phyloP scores from a whole-genome alignment of 1,139 yeast genomes.

The Yamadazyma aaseri region DNA sequence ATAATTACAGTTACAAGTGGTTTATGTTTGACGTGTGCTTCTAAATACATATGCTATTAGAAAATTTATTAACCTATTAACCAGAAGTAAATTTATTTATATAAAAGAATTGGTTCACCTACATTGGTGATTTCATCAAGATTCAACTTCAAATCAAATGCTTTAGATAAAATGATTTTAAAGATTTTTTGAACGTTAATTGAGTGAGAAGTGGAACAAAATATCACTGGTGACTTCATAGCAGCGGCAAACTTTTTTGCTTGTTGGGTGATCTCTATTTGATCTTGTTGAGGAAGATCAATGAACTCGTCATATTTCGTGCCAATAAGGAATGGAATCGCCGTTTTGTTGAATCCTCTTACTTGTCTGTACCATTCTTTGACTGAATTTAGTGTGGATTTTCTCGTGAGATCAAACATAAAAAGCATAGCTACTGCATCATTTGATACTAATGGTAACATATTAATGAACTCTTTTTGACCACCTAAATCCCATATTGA shows the following conservation, averaged over 20 bases:
- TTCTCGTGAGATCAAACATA: conserved; percentile 89
- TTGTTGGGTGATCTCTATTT: conserved; percentile 78
- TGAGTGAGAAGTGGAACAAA: conserved; percentile 90
- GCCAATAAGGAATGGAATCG: conserved; percentile 90
- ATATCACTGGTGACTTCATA: conserved; percentile 87
- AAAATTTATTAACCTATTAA: too few relatives aligned
- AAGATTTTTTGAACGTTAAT: conserved; percentile 93
- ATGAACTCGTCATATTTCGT: conserved; percentile 91
- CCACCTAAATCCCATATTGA: conserved; percentile 98
- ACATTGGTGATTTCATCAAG: conserved; percentile 79
- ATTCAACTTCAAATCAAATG: conserved; percentile 81
- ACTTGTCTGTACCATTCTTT: conserved; percentile 97
- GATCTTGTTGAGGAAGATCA: conserved; percentile 77
- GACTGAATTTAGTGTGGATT: conserved; percentile 79
- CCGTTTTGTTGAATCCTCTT: conserved; percentile 85
- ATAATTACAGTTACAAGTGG: too few relatives aligned
- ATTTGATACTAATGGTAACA: conserved; percentile 90
- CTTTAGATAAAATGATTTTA: conserved; percentile 86
- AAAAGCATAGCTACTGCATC: conserved; percentile 93
- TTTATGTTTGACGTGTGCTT: too few relatives aligned
- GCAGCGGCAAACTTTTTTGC: conserved; percentile 87
- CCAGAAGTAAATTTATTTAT: conserved; percentile 48
- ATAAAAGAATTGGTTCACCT: conserved; percentile 88
- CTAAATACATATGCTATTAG: too few relatives aligned
- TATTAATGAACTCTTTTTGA: conserved; percentile 90